Base-by-base conservation (phyloP, 345 rosid species). In the Rhodomyrtus tomentosa region DNA sequence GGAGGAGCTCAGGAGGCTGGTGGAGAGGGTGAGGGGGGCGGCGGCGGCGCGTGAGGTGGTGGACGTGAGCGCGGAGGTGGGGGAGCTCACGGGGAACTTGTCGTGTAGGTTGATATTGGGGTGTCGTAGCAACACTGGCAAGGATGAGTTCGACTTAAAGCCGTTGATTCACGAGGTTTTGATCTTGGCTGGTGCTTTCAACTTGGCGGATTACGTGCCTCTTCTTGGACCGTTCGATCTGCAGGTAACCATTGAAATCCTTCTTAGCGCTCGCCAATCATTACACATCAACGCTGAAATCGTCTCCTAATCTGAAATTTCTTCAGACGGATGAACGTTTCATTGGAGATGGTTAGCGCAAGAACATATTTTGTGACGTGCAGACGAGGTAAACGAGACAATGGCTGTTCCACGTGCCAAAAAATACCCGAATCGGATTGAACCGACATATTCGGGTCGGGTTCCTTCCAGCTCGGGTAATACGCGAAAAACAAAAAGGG, bases 141-240 rank as follows among this genome's bases (percentile, higher is more conserved):
- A 29, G 48, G 50, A 59, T 14, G 59, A 58, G 74, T 15, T 45
- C 49, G 38, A 48, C 40, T 38, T 62, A 42, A 62, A 62, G 76
- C 5, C 45, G 50, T 22, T 55, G 29, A 25, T 85, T 45, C 86
- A 55, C 42, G 86, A 80, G 83, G 42, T 10, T 54, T 50, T 85
- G n/a, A 12, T 55, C 29, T 53, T 85, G 13, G 86, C 55, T 14
- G 86, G 83, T 40, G 48, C 83, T 29, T 80, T 58, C 22, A 85
- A 85, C 55, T 14, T 81, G n/a, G 48, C 83, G 12, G 86, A 85
- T 81, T 85, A 80, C 38, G 27, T 85, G 49, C 86, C 86, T 18
- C 49, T 80, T n/a, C 82, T 85, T 18, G 21, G 48, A 50, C 51
- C 54, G 21, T 42, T 85, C 56, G 86, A 85, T 80, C 83, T 80